These are phyloP conservation scores for Ogataea polymorpha DNA, from an alignment of 805 yeast species.

Conservation along the genomic window DNA sequence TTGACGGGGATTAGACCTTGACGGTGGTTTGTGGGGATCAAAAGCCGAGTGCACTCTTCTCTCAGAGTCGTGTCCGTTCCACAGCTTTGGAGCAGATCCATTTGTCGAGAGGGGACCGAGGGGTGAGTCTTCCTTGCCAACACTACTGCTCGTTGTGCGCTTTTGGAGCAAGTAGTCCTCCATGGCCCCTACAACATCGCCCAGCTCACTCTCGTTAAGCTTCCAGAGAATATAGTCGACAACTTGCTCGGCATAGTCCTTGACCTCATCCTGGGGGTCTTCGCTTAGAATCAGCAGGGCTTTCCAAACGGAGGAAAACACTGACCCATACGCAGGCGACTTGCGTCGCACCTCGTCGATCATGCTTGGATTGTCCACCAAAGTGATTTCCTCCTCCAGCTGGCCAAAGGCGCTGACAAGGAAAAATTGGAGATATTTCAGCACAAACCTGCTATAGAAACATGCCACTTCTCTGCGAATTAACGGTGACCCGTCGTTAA, in stretches of 20 bases:
- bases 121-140: constrained; percentile 1
- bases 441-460: constrained; percentile 71
- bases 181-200: constrained; percentile 62
- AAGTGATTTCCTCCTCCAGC: constrained; percentile 72
- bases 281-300: constrained; percentile 73
- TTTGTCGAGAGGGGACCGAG: constrained; percentile 11
- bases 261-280: constrained; percentile 85
- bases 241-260: constrained; percentile 64
- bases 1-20: constrained; percentile 12
- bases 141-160: constrained; percentile 6
- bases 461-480: constrained; percentile 83
- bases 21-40: constrained; percentile 10
- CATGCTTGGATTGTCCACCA: constrained; percentile 57
- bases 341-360: constrained; percentile 63
- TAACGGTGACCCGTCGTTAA: constrained; percentile 85
- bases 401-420: constrained; percentile 84
- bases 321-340: constrained; percentile 82
- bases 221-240: constrained; percentile 69
- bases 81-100: constrained; percentile 4
- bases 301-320: constrained; percentile 85
- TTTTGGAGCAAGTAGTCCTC: constrained; percentile 59
- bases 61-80: not conserved
- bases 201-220: constrained; percentile 62
- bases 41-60: constrained; percentile 28
- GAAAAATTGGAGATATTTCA: constrained; percentile 68